Conservation (phyloP, 345 rosid genomes). For the Draba incana region DNA sequence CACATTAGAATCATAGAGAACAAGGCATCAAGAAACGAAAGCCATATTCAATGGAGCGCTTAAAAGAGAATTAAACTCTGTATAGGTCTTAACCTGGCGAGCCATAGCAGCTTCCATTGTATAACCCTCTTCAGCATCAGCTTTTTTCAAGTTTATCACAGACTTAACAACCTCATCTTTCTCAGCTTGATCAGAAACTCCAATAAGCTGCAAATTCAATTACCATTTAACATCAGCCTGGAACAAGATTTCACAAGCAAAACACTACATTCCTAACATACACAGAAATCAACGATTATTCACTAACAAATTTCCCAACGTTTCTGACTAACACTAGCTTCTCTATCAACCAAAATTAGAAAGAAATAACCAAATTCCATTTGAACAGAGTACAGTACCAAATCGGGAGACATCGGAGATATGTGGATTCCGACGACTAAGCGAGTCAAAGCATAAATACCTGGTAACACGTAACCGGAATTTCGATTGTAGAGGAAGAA, state of each 20-base stretch:
- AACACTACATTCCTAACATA: slow-evolving; percentile 6
- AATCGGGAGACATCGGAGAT: slow-evolving; percentile 1
- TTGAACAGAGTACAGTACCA: background rate
- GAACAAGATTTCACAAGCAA: slow-evolving; percentile 15
- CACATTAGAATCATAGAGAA: slow-evolving; percentile 17
- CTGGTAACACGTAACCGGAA: slow-evolving; percentile 82
- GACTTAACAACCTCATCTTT: slow-evolving; percentile 93
- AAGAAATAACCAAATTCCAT: background rate
- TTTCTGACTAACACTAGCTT: background rate
- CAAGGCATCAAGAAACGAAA: slow-evolving; percentile 1
- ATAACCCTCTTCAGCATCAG: slow-evolving; percentile 88
- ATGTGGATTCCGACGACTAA: background rate
- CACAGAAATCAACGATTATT: slow-evolving; percentile 2
- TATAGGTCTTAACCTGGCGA: slow-evolving; percentile 68
- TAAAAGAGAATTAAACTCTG: slow-evolving; percentile 26
- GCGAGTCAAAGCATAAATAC: slow-evolving; percentile 37
- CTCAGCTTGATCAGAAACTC: slow-evolving; percentile 74
- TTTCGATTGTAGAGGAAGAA: slow-evolving; percentile 48
- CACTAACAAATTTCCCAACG: background rate
- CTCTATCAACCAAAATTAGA: slow-evolving; percentile 13
- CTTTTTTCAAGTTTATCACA: slow-evolving; percentile 69
- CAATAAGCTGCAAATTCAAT: slow-evolving; percentile 63
- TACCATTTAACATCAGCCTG: slow-evolving; percentile 14
- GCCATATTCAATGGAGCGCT: background rate
- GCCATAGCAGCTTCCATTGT: slow-evolving; percentile 68